Base-by-base conservation (phyloP, 169 alveolate species). In the Plasmodium relictum region DNA sequence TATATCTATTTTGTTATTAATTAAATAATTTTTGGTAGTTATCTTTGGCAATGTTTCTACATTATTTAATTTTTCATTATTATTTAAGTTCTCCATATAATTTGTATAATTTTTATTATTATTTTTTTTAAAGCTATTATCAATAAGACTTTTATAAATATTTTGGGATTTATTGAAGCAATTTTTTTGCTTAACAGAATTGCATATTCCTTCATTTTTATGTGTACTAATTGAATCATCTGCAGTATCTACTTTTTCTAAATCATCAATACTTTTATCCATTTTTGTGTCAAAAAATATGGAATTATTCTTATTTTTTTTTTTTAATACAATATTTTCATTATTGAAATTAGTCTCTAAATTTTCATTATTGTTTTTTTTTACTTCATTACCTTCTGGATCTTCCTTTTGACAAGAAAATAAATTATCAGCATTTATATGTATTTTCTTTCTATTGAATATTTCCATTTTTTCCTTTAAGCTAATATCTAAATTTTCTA, bases 281-380 rank as follows among this genome's bases (percentile, higher is more conserved):
- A 44, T 44, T 44, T 44, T 44, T 10, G 54, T 44, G 10, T 44
- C 59, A 9, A 4, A 2, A 45, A 66, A 66, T 26, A 54, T 26
- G 42, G 45, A 39, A 39, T 66, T 39, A 16, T 10, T 48, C 22
- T 31, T 66, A 31, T 66, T 66, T 16, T 66, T 66, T 45, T 66
- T 66, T 66, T 66, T 66, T 20, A 54, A 39, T 20, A 66, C 8
- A 45, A 45, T 66, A 22, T 66, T 66, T 45, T 66, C 74, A 66
- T 39, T 48, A 66, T 39, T 41, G 20, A 66, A 8, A 10, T 20
- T 41, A 18, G 31, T 66, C 6, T 22, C 74, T 48, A 66, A 12
- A 16, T 39, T 39, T 8, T n/a, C 18, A 20, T 9, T 62, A 22
- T 66, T 22, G 37, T 31, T 39, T 24, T 39, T 66, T 18, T 16